Evolutionary conservation across 805 yeast genomes (phyloP).

Genomic region (Yamadazyma scolyti): DNA sequence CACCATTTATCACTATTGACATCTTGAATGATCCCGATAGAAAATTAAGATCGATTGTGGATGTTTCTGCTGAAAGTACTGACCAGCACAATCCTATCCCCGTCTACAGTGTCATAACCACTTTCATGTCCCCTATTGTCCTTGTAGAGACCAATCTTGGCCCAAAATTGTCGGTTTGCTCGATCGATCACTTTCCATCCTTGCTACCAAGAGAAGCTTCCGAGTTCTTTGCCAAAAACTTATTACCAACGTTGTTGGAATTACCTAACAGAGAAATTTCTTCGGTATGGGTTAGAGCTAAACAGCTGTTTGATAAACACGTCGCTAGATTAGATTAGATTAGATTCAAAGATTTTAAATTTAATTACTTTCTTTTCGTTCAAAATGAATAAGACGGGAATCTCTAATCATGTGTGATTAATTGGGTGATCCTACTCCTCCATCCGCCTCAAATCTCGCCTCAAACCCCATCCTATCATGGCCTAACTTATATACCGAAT

Average conservation of each 20-base stretch:
- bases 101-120: constrained; percentile 84
- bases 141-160: constrained; percentile 72
- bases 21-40: constrained; percentile 63
- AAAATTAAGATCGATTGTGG: constrained; percentile 86
- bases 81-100: constrained; percentile 98
- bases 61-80: constrained; percentile 97
- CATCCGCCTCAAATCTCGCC: no score
- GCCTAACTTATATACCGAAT: no score
- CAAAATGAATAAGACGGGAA: no score
- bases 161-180: constrained; percentile 83
- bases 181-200: constrained; percentile 94
- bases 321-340: constrained; percentile 55
- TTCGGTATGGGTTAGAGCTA: constrained; percentile 90
- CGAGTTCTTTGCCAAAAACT: constrained; percentile 80
- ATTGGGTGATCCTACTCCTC: no score
- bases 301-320: constrained; percentile 75
- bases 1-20: constrained; percentile 79
- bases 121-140: constrained; percentile 87
- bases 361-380: no score
- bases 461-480: no score
- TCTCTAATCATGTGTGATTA: no score
- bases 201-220: constrained; percentile 95
- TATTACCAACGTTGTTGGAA: constrained; percentile 85
- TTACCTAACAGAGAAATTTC: constrained; percentile 77
- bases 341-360: no score